Conservation (phyloP, 2,329 filamentous ascomycete genomes). For the Metarhizium album region DNA sequence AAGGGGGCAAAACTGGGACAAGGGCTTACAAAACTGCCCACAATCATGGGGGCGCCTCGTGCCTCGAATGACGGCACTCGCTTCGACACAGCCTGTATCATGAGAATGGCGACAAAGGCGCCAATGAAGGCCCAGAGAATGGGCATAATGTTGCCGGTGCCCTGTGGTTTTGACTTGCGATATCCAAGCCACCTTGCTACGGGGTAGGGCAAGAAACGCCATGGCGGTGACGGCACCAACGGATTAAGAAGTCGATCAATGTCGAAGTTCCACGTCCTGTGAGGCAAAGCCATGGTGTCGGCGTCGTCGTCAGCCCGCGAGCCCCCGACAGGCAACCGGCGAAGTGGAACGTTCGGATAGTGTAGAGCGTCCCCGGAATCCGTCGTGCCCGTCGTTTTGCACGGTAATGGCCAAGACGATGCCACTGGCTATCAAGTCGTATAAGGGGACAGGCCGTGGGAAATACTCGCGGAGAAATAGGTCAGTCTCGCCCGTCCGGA, state of each 20-base stretch:
- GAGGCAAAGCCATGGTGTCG: slow-evolving; percentile 8
- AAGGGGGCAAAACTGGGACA: too few species aligned
- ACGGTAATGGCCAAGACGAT: not conserved
- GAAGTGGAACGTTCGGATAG: not conserved
- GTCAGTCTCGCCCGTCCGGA: not conserved
- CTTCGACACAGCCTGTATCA: slow-evolving; percentile 47
- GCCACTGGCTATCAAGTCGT: not conserved
- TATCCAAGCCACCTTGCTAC: slow-evolving; percentile 61
- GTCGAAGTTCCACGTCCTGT: slow-evolving; percentile 48
- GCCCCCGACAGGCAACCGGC: not conserved
- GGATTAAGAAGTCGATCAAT: slow-evolving; percentile 69
- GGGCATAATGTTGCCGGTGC: slow-evolving; percentile 46
- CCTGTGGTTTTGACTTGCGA: slow-evolving; percentile 28
- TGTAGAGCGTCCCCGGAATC: not conserved
- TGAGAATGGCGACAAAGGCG: slow-evolving; percentile 47
- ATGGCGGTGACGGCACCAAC: slow-evolving; percentile 53
- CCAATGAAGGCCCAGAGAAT: slow-evolving; percentile 56
- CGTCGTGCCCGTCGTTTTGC: not conserved
- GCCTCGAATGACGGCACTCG: slow-evolving; percentile 42
- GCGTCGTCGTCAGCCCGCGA: not conserved
- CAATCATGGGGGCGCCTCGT: slow-evolving; percentile 46
- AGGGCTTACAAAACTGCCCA: slow-evolving; percentile 57
- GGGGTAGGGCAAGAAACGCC: slow-evolving; percentile 51
- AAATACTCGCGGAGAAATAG: not conserved
- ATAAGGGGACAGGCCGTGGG: not conserved